Conservation (phyloP, 2,329 filamentous ascomycete genomes). For the Colletotrichum echinochloae region DNA sequence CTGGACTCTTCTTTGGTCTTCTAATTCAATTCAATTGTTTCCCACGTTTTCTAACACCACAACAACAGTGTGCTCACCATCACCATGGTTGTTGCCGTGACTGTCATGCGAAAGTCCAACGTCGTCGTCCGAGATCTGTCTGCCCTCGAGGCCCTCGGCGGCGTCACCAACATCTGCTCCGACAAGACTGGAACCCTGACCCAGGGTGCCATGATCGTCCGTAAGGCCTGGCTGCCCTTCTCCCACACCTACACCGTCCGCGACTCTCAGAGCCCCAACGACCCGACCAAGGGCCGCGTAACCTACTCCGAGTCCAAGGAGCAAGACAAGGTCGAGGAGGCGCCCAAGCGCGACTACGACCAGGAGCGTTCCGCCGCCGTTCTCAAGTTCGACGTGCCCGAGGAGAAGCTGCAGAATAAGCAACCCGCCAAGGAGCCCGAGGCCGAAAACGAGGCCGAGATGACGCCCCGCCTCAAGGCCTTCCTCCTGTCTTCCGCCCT, state of each 20-base stretch:
- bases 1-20: no score
- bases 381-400: slow-evolving; percentile 72
- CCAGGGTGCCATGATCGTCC: slow-evolving; percentile 76
- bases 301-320: slow-evolving; percentile 56
- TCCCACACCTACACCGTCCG: slow-evolving; percentile 70
- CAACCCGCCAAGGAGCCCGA: slow-evolving; percentile 47
- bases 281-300: slow-evolving; percentile 70
- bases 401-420: slow-evolving; percentile 61
- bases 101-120: slow-evolving; percentile 72
- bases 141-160: slow-evolving; percentile 76
- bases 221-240: slow-evolving; percentile 73
- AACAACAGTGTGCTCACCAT: slow-evolving; percentile 70
- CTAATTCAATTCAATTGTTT: neutral
- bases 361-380: slow-evolving; percentile 69
- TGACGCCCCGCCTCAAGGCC: slow-evolving; percentile 63
- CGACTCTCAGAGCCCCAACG: slow-evolving; percentile 69
- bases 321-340: slow-evolving; percentile 48
- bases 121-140: slow-evolving; percentile 75
- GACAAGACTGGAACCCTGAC: slow-evolving; percentile 80
- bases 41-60: slow-evolving; percentile 37
- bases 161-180: slow-evolving; percentile 79
- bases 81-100: slow-evolving; percentile 75
- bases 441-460: slow-evolving; percentile 53
- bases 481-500: slow-evolving; percentile 70
- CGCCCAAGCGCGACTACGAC: slow-evolving; percentile 65